Percentiles rank a stretch among this genome's conserved stretches.
phyloP scores from a whole-genome alignment of 257 asterid species.

The Scutellaria barbata region DNA sequence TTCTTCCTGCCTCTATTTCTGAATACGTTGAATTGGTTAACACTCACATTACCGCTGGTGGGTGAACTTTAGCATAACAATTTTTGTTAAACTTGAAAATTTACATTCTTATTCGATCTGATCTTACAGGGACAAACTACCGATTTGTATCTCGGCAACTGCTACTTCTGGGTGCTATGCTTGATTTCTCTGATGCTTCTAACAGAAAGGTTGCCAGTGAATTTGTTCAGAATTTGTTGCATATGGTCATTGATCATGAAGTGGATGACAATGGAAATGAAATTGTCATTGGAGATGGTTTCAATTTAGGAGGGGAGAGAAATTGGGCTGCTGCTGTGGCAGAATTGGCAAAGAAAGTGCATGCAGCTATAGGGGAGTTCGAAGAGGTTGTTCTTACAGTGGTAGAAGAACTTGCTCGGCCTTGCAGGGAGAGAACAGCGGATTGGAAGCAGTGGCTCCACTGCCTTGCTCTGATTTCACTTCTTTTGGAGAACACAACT shows the following conservation, averaged over 20 bases:
- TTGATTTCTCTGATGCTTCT: constrained; percentile 88
- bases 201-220: constrained; percentile 85
- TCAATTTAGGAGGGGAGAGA: constrained; percentile 93
- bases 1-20: constrained; percentile 81
- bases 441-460: constrained; percentile 88
- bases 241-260: constrained; percentile 73
- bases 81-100: constrained; percentile 17
- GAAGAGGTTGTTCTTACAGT: constrained; percentile 78
- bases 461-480: constrained; percentile 80
- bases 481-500: constrained; percentile 74
- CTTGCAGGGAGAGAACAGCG: constrained; percentile 97
- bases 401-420: constrained; percentile 81
- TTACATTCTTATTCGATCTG: constrained; percentile 31
- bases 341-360: constrained; percentile 76
- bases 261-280: constrained; percentile 77
- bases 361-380: constrained; percentile 80
- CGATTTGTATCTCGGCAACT: constrained; percentile 89
- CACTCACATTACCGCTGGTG: constrained; percentile 84
- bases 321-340: constrained; percentile 94
- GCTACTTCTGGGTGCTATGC: constrained; percentile 81
- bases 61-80: constrained; percentile 40
- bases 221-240: constrained; percentile 75
- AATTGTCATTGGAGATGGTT: constrained; percentile 82
- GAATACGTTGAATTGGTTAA: constrained; percentile 79
- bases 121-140: constrained; percentile 72